These are phyloP conservation scores for Ciborinia camelliae DNA, from an alignment of 2,329 filamentous ascomycete species.

Conservation along the genomic window DNA sequence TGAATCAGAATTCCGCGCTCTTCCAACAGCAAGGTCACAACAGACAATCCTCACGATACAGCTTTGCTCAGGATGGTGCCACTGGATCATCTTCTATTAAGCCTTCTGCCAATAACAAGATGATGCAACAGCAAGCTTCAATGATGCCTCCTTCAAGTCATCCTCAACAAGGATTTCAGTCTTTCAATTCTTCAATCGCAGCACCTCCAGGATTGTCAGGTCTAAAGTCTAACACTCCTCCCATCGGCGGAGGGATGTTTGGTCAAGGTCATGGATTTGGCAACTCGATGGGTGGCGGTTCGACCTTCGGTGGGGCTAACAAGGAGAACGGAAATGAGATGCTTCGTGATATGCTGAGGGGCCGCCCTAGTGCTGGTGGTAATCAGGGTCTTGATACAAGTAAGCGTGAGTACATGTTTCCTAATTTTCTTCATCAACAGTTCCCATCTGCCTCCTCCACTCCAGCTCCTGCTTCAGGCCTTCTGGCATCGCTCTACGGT, in stretches of 20 bases:
- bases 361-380: slow-evolving; percentile 59
- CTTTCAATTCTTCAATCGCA: slow-evolving; percentile 81
- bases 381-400: slow-evolving; percentile 75
- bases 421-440: slow-evolving; percentile 85
- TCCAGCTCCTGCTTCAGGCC: slow-evolving; percentile 84
- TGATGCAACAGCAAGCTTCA: slow-evolving; percentile 82
- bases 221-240: slow-evolving; percentile 90
- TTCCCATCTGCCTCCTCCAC: slow-evolving; percentile 77
- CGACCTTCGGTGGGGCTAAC: slow-evolving; percentile 59
- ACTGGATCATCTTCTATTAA: slow-evolving; percentile 63
- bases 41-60: slow-evolving; percentile 82
- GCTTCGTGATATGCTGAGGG: slow-evolving; percentile 77
- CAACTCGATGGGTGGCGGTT: slow-evolving; percentile 54
- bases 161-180: slow-evolving; percentile 61
- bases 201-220: slow-evolving; percentile 77
- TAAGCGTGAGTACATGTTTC: slow-evolving; percentile 99
- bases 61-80: slow-evolving; percentile 74
- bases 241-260: slow-evolving; percentile 81
- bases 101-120: slow-evolving; percentile 71
- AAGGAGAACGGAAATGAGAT: slow-evolving; percentile 74
- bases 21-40: slow-evolving; percentile 67
- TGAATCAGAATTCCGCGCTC: slow-evolving; percentile 46
- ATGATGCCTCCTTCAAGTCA: slow-evolving; percentile 67
- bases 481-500: slow-evolving; percentile 89
- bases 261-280: slow-evolving; percentile 84